A percentile compares a stretch with the other conserved stretches of the same genome.
Evolutionary conservation across 495 filamentous ascomycete species (phyloP).

Genomic region (Ascodesmis nigricans): DNA sequence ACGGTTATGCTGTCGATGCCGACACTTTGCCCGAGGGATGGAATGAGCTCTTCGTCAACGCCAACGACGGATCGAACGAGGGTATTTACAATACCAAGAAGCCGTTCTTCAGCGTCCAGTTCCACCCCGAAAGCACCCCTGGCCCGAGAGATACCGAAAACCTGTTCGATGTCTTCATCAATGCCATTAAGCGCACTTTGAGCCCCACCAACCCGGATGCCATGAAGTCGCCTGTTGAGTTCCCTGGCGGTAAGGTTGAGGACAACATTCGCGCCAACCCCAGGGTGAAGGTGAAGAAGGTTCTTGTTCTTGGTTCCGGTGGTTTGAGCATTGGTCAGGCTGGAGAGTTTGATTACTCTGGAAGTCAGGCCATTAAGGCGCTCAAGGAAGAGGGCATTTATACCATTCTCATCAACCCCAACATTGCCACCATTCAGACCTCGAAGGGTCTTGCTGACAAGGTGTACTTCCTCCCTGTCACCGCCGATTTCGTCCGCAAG

Average conservation of each 20-base stretch:
- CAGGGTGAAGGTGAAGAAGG: slow-evolving; percentile 71
- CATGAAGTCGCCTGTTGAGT: slow-evolving; percentile 47
- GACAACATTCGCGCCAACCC: slow-evolving; percentile 59
- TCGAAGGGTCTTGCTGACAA: slow-evolving; percentile 94
- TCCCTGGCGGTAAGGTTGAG: slow-evolving; percentile 60
- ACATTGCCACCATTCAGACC: slow-evolving; percentile 96
- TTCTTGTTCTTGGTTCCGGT: slow-evolving; percentile 78
- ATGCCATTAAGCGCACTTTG: slow-evolving; percentile 46
- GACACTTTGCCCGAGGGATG: slow-evolving; percentile 51
- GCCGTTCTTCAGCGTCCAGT: slow-evolving; percentile 95
- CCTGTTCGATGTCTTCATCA: slow-evolving; percentile 89
- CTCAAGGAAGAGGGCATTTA: slow-evolving; percentile 88
- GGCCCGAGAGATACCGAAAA: slow-evolving; percentile 93
- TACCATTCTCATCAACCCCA: slow-evolving; percentile 92
- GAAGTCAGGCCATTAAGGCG: slow-evolving; percentile 82
- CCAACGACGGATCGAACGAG: slow-evolving; percentile 94
- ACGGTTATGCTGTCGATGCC: slow-evolving; percentile 81
- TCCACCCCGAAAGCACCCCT: slow-evolving; percentile 91
- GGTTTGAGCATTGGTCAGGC: slow-evolving; percentile 92
- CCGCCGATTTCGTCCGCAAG: slow-evolving; percentile 89
- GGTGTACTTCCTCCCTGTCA: slow-evolving; percentile 94
- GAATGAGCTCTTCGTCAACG: slow-evolving; percentile 89
- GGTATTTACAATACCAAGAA: slow-evolving; percentile 69
- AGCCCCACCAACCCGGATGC: slow-evolving; percentile 20
- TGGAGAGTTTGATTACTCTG: slow-evolving; percentile 97